Percentiles rank a stretch among this genome's conserved stretches.
phyloP scores from a whole-genome alignment of 495 filamentous ascomycete species.

The Platismatia glauca region DNA sequence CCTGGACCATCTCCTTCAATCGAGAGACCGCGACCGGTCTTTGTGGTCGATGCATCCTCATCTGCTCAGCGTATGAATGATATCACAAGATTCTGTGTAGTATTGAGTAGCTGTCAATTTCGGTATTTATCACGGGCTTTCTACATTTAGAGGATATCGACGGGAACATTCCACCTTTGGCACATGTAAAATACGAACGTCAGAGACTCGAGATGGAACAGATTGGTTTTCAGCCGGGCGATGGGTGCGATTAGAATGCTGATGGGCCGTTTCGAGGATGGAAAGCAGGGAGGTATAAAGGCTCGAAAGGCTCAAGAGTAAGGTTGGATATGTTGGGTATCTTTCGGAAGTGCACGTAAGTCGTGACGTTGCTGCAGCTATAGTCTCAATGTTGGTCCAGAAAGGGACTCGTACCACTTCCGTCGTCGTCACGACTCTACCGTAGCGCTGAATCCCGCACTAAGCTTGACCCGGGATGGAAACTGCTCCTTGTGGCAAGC shows the following conservation, averaged over 20 bases:
- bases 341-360: not conserved
- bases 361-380: not conserved
- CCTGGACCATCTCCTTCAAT: slow-evolving; percentile 37
- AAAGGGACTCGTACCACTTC: no score
- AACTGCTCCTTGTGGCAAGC: not conserved
- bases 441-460: slow-evolving; percentile 4
- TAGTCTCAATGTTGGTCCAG: no score
- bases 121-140: not conserved
- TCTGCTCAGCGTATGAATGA: slow-evolving; percentile 74
- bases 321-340: not conserved
- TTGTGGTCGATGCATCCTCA: slow-evolving; percentile 44
- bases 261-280: not conserved
- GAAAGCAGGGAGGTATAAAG: not conserved
- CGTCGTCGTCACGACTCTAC: slow-evolving; percentile 13
- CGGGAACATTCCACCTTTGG: not conserved
- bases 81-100: slow-evolving; percentile 64
- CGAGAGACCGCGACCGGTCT: slow-evolving; percentile 44
- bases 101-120: slow-evolving; percentile 48
- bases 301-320: not conserved
- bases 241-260: not conserved
- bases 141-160: not conserved
- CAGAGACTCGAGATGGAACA: slow-evolving; percentile 18
- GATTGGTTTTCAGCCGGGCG: slow-evolving; percentile 13
- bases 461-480: slow-evolving; percentile 9
- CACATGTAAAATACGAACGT: slow-evolving; percentile 8